Evolutionary conservation across 1,284 basidiomycete genomes (phyloP).

Genomic region (Microbotryum violaceum): DNA sequence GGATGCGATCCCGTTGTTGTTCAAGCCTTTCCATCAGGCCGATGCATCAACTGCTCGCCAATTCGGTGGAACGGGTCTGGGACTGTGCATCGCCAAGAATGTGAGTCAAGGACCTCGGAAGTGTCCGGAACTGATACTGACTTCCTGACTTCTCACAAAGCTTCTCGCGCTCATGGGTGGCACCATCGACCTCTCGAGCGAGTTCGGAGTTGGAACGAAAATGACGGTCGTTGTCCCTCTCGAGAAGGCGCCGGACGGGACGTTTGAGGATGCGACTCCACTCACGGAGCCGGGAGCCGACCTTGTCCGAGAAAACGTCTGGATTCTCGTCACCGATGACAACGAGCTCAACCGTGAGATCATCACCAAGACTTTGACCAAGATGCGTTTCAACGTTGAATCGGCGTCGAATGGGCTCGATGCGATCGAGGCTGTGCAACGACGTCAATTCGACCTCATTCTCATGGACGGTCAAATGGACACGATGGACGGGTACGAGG

Average conservation of each 20-base stretch:
- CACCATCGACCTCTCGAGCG: slow-evolving; percentile 19
- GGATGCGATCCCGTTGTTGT: slow-evolving; percentile 37
- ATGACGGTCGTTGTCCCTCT: slow-evolving; percentile 27
- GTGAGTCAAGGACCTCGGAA: background rate
- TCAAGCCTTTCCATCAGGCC: slow-evolving; percentile 40
- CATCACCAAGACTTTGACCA: slow-evolving; percentile 26
- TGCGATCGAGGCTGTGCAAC: slow-evolving; percentile 16
- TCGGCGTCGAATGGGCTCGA: slow-evolving; percentile 36
- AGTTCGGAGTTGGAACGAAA: slow-evolving; percentile 23
- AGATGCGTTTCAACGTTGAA: slow-evolving; percentile 39
- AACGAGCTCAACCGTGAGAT: slow-evolving; percentile 33
- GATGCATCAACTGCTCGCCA: slow-evolving; percentile 25
- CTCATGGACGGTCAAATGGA: slow-evolving; percentile 34
- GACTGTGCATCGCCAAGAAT: slow-evolving; percentile 1
- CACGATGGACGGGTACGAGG: slow-evolving; percentile 29
- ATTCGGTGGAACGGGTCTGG: slow-evolving; percentile 31
- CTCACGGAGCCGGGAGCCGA: background rate
- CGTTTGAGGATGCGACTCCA: background rate
- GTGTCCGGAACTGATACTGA: background rate
- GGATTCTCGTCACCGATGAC: slow-evolving; percentile 30
- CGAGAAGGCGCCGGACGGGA: slow-evolving; percentile 13
- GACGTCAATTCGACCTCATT: slow-evolving; percentile 23
- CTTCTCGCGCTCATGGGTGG: slow-evolving; percentile 30
- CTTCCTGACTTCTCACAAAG: background rate
- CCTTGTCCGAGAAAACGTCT: slow-evolving; percentile 8